Conservation (phyloP, 2,329 filamentous ascomycete species). For the Elsinoe necatrix region DNA sequence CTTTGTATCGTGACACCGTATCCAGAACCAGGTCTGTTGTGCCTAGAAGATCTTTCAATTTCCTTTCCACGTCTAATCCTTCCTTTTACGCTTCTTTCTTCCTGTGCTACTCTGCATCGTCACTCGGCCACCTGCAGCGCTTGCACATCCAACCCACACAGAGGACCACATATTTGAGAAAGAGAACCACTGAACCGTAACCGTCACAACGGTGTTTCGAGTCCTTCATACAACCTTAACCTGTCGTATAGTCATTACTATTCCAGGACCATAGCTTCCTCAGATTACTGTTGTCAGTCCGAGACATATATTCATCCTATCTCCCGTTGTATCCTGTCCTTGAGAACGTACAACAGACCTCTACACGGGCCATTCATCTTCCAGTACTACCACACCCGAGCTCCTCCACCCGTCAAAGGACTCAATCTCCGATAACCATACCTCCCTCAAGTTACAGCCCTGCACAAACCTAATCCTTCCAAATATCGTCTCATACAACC, state of each 20-base stretch:
- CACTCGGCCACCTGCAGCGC: conserved; percentile 7
- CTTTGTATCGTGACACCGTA: not conserved
- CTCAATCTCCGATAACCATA: not conserved
- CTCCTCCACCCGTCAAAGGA: not conserved
- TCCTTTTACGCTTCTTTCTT: not conserved
- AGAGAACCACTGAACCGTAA: conserved; percentile 6
- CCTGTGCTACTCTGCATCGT: conserved; percentile 4
- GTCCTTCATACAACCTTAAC: conserved; percentile 12
- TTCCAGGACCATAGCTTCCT: not conserved
- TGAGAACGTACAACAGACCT: not conserved
- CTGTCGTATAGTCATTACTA: conserved; percentile 3
- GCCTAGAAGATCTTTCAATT: conserved; percentile 4
- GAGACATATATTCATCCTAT: conserved; percentile 14
- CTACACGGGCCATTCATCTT: conserved; percentile 1
- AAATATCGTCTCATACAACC: conserved; percentile 8
- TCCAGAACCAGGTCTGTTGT: not conserved
- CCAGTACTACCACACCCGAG: conserved; percentile 6
- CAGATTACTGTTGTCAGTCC: not conserved
- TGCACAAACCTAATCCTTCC: conserved; percentile 4
- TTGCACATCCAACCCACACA: not conserved
- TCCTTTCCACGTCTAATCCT: not conserved
- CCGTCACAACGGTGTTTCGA: conserved; percentile 11
- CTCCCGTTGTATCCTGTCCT: conserved; percentile 3
- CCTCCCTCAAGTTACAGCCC: not conserved
- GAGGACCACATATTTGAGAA: conserved; percentile 7